A percentile compares a stretch with the other conserved stretches of the same genome.
Evolutionary conservation across 2,329 filamentous ascomycete genomes (phyloP).

Genomic region (Fusarium pseudonygamai): DNA sequence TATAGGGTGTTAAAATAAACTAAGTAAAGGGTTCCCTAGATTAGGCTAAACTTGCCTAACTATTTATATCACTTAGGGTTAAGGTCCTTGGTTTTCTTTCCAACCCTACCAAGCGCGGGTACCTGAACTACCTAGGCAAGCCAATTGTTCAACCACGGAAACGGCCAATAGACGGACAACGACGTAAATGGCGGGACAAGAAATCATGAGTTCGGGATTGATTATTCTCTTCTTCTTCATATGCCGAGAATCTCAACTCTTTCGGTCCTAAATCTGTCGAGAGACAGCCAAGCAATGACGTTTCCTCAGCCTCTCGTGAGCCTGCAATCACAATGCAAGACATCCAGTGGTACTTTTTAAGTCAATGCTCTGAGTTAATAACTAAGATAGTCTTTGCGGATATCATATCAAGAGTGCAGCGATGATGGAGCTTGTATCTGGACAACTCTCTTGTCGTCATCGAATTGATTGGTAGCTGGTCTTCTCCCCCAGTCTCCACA

Average conservation of each 20-base stretch:
- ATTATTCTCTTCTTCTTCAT: neutral
- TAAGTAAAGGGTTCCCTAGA: too few relatives aligned
- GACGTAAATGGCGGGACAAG: conserved; percentile 17
- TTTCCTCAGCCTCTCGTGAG: neutral
- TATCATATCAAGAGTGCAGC: neutral
- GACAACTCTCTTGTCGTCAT: neutral
- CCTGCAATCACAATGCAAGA: neutral
- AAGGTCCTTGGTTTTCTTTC: too few relatives aligned
- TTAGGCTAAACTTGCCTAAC: too few relatives aligned
- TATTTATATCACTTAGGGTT: too few relatives aligned
- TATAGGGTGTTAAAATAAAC: too few relatives aligned
- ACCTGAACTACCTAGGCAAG: conserved; percentile 2
- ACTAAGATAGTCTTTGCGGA: neutral
- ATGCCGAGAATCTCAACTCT: neutral
- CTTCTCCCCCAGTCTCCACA: neutral
- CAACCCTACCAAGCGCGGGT: too few relatives aligned
- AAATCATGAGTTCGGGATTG: neutral
- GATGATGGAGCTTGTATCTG: neutral
- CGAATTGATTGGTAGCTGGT: neutral
- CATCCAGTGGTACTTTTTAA: neutral
- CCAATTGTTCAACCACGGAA: conserved; percentile 18
- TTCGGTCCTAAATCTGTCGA: neutral
- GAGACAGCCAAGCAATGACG: neutral
- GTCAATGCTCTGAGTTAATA: neutral
- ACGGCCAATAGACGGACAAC: neutral